phyloP scores from a whole-genome alignment of 2,329 filamentous ascomycete genomes.

The Fusarium guadeloupense region DNA sequence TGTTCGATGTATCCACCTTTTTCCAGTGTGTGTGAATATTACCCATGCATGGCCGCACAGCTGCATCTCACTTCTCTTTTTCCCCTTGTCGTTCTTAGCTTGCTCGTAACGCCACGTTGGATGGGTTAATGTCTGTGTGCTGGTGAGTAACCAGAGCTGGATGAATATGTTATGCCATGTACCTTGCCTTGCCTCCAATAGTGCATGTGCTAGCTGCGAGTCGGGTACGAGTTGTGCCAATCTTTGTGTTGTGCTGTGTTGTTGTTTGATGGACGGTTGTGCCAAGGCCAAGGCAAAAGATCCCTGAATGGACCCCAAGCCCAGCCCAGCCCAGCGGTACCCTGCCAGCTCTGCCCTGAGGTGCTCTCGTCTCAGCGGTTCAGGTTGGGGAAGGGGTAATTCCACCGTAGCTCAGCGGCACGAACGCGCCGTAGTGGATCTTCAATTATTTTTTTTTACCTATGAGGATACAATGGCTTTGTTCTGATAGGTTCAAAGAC shows the following conservation, averaged over 20 bases:
- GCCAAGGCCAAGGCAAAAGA: constrained; percentile 10
- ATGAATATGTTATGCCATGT: too few species aligned
- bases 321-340: constrained; percentile 25
- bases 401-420: constrained; percentile 15
- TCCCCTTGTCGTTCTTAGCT: constrained; percentile 13
- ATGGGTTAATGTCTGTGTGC: constrained; percentile 29
- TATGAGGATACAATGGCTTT: constrained; percentile 5
- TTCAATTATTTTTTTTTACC: too few species aligned
- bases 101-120: constrained; percentile 41
- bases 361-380: too few species aligned
- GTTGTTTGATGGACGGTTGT: neutral
- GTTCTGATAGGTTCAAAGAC: neutral
- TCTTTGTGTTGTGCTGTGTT: neutral
- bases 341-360: neutral
- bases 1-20: constrained; percentile 22
- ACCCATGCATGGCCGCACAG: constrained; percentile 36
- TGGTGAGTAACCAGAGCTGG: constrained; percentile 4
- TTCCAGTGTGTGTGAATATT: constrained; percentile 16
- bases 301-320: neutral
- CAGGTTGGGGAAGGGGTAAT: constrained; percentile 16
- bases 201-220: neutral
- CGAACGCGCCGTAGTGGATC: neutral
- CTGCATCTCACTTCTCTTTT: neutral
- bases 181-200: neutral
- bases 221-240: neutral